These are phyloP conservation scores for Penicillium cataractarum DNA, from an alignment of 495 filamentous ascomycete genomes.

Conservation along the genomic window DNA sequence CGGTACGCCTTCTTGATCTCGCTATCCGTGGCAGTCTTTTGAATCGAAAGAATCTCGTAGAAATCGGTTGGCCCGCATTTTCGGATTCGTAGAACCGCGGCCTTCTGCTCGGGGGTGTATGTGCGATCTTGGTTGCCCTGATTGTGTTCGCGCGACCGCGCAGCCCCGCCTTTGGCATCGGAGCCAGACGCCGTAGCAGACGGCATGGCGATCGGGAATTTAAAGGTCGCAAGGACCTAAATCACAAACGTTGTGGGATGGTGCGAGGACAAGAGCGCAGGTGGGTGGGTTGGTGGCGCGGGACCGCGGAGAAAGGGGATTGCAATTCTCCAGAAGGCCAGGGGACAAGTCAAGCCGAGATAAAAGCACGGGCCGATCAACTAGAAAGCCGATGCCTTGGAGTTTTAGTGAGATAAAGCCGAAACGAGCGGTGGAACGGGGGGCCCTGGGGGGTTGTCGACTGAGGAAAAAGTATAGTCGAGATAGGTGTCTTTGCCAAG, in stretches of 20 bases:
- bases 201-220: conserved; percentile 60
- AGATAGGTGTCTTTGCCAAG: conserved; percentile 40
- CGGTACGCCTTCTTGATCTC: conserved; percentile 98
- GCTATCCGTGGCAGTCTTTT: conserved; percentile 70
- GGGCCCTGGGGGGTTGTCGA: conserved; percentile 1
- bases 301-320: conserved; percentile 26
- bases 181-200: conserved; percentile 76
- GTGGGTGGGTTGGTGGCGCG: conserved; percentile 23
- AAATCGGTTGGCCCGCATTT: conserved; percentile 83
- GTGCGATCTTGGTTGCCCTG: conserved; percentile 91
- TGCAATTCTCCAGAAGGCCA: conserved; percentile 20
- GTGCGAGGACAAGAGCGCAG: conserved; percentile 5
- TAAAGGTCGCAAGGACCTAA: conserved; percentile 4
- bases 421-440: conserved; percentile 21
- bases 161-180: conserved; percentile 61
- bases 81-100: conserved; percentile 83
- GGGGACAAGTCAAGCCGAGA: conserved; percentile 12
- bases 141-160: conserved; percentile 82
- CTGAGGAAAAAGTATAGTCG: conserved; percentile 25
- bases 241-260: conserved; percentile 8
- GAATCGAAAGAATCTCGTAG: conserved; percentile 87
- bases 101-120: conserved; percentile 87
- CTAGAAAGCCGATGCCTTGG: conserved; percentile 10
- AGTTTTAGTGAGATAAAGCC: conserved; percentile 13
- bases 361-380: conserved; percentile 4